Evolutionary conservation across 345 rosid genomes (phyloP), one percentile per base, ranked within the genome.

Genomic region (Arabis alpina): DNA sequence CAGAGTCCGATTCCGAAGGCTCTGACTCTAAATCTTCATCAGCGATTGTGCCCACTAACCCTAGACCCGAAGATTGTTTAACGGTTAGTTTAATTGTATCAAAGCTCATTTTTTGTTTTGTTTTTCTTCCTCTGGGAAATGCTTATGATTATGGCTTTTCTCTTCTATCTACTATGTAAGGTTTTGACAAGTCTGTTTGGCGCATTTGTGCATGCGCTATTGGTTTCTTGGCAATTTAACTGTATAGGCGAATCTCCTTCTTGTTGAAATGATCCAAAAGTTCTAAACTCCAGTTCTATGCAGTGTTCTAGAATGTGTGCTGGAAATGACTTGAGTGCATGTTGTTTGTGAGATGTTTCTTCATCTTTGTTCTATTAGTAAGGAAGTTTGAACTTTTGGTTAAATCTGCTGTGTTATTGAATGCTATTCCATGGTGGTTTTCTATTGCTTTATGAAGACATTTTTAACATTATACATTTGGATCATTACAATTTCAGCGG

Each of bases 1-100:
- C 58, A 0, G 85, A 84, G 49, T 56, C 85, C 4, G 90, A 72
- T 10, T 64, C 84, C 6, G 90, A 81, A 8, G 80, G 56, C 2
- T 51, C 76, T 10, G 95, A 83, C 16, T 9, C 82, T n/a, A 88
- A 87, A 71, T 77, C 81, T 24, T 85, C 92, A 3, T 90, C 97
- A 1, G 98, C 98, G 30, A 90, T 95, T 37, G 92, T 95, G 37
- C 72, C 97, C 1, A 85, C 94, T 25, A 71, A 77, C 41, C 96
- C 96, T 36, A 82, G 90, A 28, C 98, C 88, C 0, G 98, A 95
- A 71, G 99, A 95, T 81, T 95, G 87, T 76, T 82, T 87, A 54
- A 84, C 91, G 90, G 99, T 95, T 58, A 23, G 88, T 66, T 27
- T 11, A 36, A 28, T 63, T 47, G 3, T 61, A 13, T 44, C 54